phyloP scores from a whole-genome alignment of 176 grass and related monocot species.

The Zoysia japonica region DNA sequence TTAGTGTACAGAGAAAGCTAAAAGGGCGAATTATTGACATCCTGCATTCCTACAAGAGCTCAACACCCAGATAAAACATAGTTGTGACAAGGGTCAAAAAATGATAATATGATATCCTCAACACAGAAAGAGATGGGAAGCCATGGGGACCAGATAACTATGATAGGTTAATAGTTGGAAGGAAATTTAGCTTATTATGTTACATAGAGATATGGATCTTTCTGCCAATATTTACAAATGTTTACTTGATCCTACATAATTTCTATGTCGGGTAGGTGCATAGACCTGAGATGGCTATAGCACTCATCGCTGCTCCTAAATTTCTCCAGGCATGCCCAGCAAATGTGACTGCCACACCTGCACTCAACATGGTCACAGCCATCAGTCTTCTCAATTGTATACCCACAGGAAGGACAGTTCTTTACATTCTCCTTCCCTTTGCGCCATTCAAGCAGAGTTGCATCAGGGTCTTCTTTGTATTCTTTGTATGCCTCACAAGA shows the following conservation, averaged over 20 bases:
- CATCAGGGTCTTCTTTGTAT: conserved; percentile 80
- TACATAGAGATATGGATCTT: conserved; percentile 21
- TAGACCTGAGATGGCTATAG: conserved; percentile 68
- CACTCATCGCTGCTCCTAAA: conserved; percentile 71
- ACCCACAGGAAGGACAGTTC: conserved; percentile 67
- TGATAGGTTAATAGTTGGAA: neutral
- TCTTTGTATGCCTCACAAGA: conserved; percentile 79
- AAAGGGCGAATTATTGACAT: neutral
- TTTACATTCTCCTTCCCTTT: conserved; percentile 81
- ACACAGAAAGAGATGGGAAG: conserved; percentile 7
- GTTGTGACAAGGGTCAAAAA: neutral
- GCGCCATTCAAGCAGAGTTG: conserved; percentile 69
- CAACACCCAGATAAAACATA: neutral
- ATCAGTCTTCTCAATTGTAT: conserved; percentile 80
- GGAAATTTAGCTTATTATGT: neutral
- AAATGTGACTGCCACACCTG: conserved; percentile 78
- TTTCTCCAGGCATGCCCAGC: conserved; percentile 74
- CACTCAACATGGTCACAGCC: conserved; percentile 92
- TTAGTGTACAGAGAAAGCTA: conserved; percentile 8
- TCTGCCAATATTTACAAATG: conserved; percentile 38
- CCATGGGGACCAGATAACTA: neutral
- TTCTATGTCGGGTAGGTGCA: conserved; percentile 45
- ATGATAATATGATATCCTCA: neutral
- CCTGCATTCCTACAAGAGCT: neutral
- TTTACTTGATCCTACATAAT: conserved; percentile 34